A percentile compares a stretch with the other conserved stretches of the same genome.
Conservation (phyloP, 176 grass and related monocot genomes). For the Zoysia japonica region DNA sequence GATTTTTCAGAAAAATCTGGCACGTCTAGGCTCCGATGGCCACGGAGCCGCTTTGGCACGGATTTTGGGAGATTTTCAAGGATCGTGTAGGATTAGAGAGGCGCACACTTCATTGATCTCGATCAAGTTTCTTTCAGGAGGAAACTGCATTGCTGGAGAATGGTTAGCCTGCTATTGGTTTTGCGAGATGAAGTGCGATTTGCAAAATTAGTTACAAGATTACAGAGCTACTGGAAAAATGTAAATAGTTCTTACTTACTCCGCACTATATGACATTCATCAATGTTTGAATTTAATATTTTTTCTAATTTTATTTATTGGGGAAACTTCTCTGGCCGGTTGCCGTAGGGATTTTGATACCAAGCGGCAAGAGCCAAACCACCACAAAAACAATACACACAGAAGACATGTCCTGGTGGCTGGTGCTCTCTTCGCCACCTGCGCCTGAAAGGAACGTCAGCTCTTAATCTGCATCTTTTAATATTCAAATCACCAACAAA, state of each 20-base stretch:
- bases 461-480: constrained; percentile 12
- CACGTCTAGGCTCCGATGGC: background rate
- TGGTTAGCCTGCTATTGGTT: background rate
- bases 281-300: too few species aligned
- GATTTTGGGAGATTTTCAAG: background rate
- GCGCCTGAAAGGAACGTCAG: background rate
- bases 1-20: background rate
- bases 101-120: background rate
- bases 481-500: background rate
- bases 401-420: background rate
- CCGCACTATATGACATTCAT: background rate
- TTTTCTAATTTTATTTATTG: background rate
- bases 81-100: background rate
- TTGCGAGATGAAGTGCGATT: background rate
- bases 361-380: background rate
- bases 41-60: background rate
- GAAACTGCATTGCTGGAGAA: background rate
- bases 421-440: background rate
- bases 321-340: background rate
- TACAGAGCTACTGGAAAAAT: constrained; percentile 1
- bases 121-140: background rate
- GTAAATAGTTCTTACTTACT: background rate
- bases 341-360: background rate
- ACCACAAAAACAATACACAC: background rate
- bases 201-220: background rate